Percentiles rank a stretch among this genome's conserved stretches.
Evolutionary conservation across 2,329 filamentous ascomycete species (phyloP).

Genomic region (Arthrobotrys musiformis): DNA sequence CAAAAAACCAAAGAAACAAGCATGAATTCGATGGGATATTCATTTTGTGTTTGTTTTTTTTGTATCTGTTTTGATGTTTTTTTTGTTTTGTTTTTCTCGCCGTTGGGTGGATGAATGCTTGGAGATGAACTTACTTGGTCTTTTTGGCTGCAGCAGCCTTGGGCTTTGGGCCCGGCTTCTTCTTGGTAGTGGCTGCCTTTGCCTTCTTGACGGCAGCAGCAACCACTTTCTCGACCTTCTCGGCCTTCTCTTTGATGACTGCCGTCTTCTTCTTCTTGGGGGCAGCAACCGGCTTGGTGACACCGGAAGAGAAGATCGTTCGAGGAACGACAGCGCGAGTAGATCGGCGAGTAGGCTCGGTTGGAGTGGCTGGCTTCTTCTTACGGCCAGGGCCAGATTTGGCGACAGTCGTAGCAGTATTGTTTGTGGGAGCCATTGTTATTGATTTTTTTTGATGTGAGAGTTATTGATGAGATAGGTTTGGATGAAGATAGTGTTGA

Average conservation of each 20-base stretch:
- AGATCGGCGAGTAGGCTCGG: constrained; percentile 47
- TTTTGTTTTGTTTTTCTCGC: neutral
- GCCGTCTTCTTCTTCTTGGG: constrained; percentile 40
- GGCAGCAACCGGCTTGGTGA: constrained; percentile 41
- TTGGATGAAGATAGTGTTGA: neutral
- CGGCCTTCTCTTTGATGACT: constrained; percentile 35
- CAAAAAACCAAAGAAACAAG: too few species aligned
- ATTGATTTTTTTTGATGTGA: neutral
- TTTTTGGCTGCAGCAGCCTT: constrained; percentile 40
- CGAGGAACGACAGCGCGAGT: constrained; percentile 35
- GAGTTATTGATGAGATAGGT: neutral
- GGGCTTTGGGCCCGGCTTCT: constrained; percentile 43
- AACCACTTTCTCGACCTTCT: too few species aligned
- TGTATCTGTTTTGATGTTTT: neutral
- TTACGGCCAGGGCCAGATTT: constrained; percentile 39
- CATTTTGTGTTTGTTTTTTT: constrained; percentile 1
- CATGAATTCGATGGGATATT: neutral
- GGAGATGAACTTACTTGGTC: constrained; percentile 37
- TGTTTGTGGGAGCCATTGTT: constrained; percentile 43
- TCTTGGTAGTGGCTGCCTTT: constrained; percentile 27
- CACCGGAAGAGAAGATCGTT: constrained; percentile 38
- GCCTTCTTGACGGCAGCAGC: constrained; percentile 33
- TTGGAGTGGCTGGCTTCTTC: constrained; percentile 38
- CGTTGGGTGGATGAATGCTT: neutral
- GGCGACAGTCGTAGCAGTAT: constrained; percentile 9